Evolutionary conservation across 495 filamentous ascomycete genomes (phyloP).

Genomic region (Xylaria bambusicola): DNA sequence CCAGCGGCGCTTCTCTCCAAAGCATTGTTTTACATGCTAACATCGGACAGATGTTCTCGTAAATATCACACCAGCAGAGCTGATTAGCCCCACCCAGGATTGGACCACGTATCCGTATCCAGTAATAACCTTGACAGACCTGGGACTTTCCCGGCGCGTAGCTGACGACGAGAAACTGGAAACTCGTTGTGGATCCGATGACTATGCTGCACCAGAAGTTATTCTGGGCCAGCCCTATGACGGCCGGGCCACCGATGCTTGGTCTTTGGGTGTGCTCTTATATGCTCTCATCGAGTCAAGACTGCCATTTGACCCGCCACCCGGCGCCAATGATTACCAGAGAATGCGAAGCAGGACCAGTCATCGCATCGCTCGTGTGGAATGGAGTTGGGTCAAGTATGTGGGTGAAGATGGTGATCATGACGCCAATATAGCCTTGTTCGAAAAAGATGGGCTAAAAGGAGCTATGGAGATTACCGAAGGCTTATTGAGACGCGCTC

Average conservation of each 20-base stretch:
- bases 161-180: conserved; percentile 77
- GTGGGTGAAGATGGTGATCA: conserved; percentile 68
- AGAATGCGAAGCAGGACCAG: conserved; percentile 73
- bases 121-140: conserved; percentile 84
- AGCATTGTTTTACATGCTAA: conserved; percentile 17
- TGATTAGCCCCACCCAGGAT: conserved; percentile 48
- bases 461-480: conserved; percentile 82
- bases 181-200: conserved; percentile 91
- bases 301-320: conserved; percentile 86
- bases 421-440: conserved; percentile 48
- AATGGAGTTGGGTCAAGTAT: conserved; percentile 91
- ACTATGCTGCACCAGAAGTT: conserved; percentile 96
- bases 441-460: conserved; percentile 61
- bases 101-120: conserved; percentile 76
- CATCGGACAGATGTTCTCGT: conserved; percentile 76
- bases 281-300: conserved; percentile 92
- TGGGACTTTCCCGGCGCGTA: conserved; percentile 85
- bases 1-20: neutral
- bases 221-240: conserved; percentile 95
- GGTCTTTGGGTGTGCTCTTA: conserved; percentile 90
- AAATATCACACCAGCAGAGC: conserved; percentile 65
- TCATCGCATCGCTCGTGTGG: conserved; percentile 90
- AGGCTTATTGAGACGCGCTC: conserved; percentile 75
- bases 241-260: conserved; percentile 87
- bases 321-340: conserved; percentile 69